Evolutionary conservation across 2,329 filamentous ascomycete genomes (phyloP).

Genomic region (Acephala macrosclerotiorum): DNA sequence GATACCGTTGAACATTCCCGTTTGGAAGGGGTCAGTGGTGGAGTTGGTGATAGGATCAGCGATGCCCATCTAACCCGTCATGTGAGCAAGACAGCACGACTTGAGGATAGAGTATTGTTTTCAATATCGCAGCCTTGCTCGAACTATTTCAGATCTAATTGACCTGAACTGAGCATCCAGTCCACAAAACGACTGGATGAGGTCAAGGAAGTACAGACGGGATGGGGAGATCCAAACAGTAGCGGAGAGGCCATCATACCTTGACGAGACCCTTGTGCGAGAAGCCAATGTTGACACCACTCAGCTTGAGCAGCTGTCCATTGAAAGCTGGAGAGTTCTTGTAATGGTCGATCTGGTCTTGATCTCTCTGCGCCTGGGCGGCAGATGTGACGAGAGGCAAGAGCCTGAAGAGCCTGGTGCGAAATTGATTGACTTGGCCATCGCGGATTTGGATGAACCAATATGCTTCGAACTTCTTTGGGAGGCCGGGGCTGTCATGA

Average conservation of each 20-base stretch:
- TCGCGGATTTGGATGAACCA: constrained; percentile 1
- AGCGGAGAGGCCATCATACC: too few species aligned
- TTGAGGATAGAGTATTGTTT: too few species aligned
- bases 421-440: background rate
- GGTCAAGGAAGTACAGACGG: too few species aligned
- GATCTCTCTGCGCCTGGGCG: background rate
- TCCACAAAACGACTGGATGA: too few species aligned
- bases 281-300: constrained; percentile 21
- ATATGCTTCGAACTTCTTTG: constrained; percentile 3
- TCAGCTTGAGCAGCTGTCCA: constrained; percentile 13
- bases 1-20: constrained; percentile 5
- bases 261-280: constrained; percentile 15
- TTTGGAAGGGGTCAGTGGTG: background rate
- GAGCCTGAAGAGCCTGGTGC: background rate
- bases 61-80: constrained; percentile 10
- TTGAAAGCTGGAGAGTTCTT: background rate
- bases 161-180: too few species aligned
- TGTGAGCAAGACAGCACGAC: too few species aligned
- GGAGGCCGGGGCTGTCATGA: background rate
- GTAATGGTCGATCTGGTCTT: constrained; percentile 1
- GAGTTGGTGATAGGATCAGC: constrained; percentile 10
- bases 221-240: too few species aligned
- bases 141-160: too few species aligned
- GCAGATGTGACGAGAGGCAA: constrained; percentile 2
- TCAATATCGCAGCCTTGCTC: too few species aligned